Evolutionary conservation across 352 stramenopile species (phyloP), one percentile per base, ranked within the genome.

Genomic region (Globisporangium cylindrosporum): DNA sequence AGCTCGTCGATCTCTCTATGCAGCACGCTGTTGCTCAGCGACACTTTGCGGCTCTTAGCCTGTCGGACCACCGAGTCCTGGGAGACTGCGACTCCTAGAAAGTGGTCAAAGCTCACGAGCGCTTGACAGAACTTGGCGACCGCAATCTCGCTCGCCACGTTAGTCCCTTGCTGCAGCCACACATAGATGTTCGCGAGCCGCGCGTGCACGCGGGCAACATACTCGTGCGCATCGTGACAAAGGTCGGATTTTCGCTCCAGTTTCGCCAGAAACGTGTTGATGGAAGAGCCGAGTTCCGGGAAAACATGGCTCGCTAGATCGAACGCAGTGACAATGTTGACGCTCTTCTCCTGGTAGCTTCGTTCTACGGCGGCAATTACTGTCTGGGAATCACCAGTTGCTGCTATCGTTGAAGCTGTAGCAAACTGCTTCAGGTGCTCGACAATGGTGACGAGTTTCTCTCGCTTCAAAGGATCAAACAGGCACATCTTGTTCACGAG

Each of bases 101-200:
- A 62, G 22, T 62, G 57, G n/a, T 67, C 61, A 20, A 67, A 67
- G 29, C 61, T 67, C n/a, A 54, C 10, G 18, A 60, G 61, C 49
- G 60, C 22, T 5, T 67, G 32, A 22, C 53, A 58, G 22, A 67
- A 67, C 22, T 58, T 59, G 25, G 54, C 49, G 4, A 60, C 49
- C 12, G 49, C 61, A 14, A 53, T 3, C 24, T 67, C 61, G 15
- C 14, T 67, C 10, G 32, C 25, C 1, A 29, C 27, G 22, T 46
- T 59, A 22, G 25, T 10, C n/a, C 6, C 14, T 32, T 43, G 24
- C 51, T 60, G 61, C 3, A 67, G 27, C 29, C 34, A 43, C 10
- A 32, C 48, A 1, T 51, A 49, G 25, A 67, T 48, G 48, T 58
- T 58, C 1, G 18, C 4, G 20, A 67, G 27, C 18, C 61, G 61